A percentile compares a stretch with the other conserved stretches of the same genome.
Conservation (phyloP, 176 grass and related monocot species). For the Carex myosuroides region DNA sequence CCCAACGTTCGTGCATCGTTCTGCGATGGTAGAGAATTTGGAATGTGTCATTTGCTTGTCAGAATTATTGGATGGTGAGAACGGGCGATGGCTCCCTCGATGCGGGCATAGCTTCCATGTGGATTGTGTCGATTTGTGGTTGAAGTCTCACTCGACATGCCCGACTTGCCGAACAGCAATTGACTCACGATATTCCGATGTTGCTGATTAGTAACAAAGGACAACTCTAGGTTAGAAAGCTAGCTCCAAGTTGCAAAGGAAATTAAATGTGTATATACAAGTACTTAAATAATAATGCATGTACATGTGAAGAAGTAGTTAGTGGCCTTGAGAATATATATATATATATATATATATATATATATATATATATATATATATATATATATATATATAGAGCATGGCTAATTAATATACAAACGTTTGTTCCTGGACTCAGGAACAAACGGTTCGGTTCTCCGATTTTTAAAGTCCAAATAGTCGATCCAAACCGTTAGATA, state of each 20-base stretch:
- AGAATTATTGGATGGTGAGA: constrained; percentile 21
- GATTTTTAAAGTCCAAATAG: too few relatives aligned
- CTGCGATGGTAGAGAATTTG: not conserved
- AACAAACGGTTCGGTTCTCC: too few relatives aligned
- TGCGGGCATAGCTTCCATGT: constrained; percentile 28
- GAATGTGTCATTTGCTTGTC: constrained; percentile 22
- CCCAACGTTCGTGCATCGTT: constrained; percentile 1
- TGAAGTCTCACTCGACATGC: constrained; percentile 10
- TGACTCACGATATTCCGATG: not conserved
- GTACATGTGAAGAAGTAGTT: not conserved
- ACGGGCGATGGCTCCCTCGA: not conserved
- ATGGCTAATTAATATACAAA: too few relatives aligned
- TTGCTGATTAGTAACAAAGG: not conserved
- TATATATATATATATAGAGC: too few relatives aligned
- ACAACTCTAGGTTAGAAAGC: not conserved
- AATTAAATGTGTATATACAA: not conserved
- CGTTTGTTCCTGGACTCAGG: too few relatives aligned
- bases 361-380: too few relatives aligned
- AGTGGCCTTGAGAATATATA: not conserved
- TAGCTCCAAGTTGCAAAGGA: not conserved
- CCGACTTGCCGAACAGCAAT: not conserved
- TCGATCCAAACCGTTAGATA: too few relatives aligned
- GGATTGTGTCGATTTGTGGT: constrained; percentile 20
- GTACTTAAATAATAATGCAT: not conserved
- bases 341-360: too few relatives aligned